These are phyloP conservation scores for Penicillium cataractarum DNA, from an alignment of 495 filamentous ascomycete species.

Conservation along the genomic window DNA sequence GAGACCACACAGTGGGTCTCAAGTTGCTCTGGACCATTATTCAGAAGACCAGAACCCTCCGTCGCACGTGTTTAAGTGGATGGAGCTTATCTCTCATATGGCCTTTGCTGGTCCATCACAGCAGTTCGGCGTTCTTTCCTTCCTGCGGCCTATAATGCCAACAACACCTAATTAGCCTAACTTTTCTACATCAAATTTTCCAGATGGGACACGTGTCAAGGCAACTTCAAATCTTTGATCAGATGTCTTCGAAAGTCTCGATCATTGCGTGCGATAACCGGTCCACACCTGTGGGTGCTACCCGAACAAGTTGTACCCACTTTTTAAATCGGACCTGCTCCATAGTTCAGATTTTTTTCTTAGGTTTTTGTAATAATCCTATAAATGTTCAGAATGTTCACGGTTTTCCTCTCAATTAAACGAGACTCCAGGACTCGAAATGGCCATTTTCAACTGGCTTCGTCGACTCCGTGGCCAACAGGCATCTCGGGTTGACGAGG, in stretches of 20 bases:
- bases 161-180: not conserved
- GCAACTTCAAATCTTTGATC: not conserved
- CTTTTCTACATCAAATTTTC: not conserved
- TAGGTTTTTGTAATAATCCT: not conserved
- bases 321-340: slow-evolving; percentile 11
- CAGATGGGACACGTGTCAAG: not conserved
- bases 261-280: slow-evolving; percentile 18
- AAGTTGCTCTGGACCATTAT: too few relatives aligned
- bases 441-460: slow-evolving; percentile 24
- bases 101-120: not conserved
- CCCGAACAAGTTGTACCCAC: slow-evolving; percentile 14
- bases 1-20: not conserved
- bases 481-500: slow-evolving; percentile 12
- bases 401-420: not conserved
- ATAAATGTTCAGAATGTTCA: slow-evolving; percentile 11
- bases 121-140: not conserved
- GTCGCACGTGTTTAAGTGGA: slow-evolving; percentile 2
- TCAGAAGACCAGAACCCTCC: not conserved
- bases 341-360: slow-evolving; percentile 20
- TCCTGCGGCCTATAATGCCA: not conserved
- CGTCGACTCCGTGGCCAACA: slow-evolving; percentile 20
- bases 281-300: slow-evolving; percentile 17
- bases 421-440: slow-evolving; percentile 11
- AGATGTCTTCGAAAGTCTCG: not conserved
- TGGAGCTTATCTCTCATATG: not conserved